Percentiles rank a stretch among this genome's conserved stretches.
phyloP scores from a whole-genome alignment of 2,329 filamentous ascomycete species.

The Penicillium sp. region DNA sequence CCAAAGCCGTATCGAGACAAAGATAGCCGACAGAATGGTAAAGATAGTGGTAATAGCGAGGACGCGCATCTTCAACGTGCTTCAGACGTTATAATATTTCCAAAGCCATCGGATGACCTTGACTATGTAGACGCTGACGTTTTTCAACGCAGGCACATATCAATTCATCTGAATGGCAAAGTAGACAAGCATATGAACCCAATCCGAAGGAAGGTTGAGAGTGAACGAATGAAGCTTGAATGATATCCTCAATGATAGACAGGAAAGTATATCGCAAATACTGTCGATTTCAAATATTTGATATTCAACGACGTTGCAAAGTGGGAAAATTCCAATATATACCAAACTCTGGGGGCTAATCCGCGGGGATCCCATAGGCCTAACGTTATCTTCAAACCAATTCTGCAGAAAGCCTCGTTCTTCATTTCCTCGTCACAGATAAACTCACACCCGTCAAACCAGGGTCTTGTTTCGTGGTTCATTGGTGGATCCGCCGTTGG shows the following conservation, averaged over 20 bases:
- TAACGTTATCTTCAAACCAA: background rate
- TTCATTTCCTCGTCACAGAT: background rate
- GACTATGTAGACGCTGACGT: background rate
- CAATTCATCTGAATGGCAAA: no score
- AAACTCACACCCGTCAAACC: background rate
- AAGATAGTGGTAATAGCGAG: background rate
- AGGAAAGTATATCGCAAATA: no score
- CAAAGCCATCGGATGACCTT: background rate
- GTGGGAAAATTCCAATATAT: background rate
- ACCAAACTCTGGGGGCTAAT: background rate
- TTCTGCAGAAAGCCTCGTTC: background rate
- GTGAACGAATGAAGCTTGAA: no score
- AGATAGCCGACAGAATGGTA: background rate
- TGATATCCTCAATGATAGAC: no score
- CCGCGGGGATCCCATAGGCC: background rate
- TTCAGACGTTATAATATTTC: background rate
- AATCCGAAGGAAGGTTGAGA: no score
- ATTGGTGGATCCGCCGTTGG: background rate
- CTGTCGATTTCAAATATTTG: no score
- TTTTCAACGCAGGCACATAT: background rate
- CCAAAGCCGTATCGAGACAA: slow-evolving; percentile 1
- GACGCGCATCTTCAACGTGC: background rate
- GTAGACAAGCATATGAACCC: no score
- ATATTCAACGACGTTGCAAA: background rate
- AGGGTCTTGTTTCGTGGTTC: background rate